Evolutionary conservation across 192 early-diverging fungal genomes (phyloP), one percentile per base, ranked within the genome.

Genomic region (Allomyces macrogynus): DNA sequence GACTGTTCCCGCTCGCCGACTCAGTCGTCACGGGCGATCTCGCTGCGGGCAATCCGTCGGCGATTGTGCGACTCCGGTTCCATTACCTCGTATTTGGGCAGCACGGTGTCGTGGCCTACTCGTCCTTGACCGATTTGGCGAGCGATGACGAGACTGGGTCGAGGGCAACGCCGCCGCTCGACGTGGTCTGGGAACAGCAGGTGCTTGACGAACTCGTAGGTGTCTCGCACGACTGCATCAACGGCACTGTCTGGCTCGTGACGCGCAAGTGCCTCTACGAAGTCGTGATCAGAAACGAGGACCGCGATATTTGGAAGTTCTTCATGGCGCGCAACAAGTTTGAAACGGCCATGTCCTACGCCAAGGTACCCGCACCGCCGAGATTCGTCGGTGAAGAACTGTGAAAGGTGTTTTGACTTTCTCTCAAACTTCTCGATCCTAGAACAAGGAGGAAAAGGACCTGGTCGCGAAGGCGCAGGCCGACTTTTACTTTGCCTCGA

Each of bases 231-330:
- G 96, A 97, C 68, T 76, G 73, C 40, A 69, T 79, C 16, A 88
- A 89, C 67, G 82, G 84, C 64, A 95, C 94, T 0, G 92, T 84
- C 66, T 99, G 96, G 96, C 76, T 96, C 25, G 89, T 82, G 54
- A 95, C 93, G 7, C 85, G 84, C n/a, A 65, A 73, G 12, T 77
- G 85, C 4, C 81, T 99, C 43, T 89, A 86, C 67, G 94, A 99
- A 75, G 73, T 99, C n/a, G 79, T 91, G 25, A 82, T 96, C 24
- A 85, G 78, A 0, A 87, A 94, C 40, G 96, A 99, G 77, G 91
- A 92, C 64, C 83, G 92, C 43, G 86, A 99, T 67, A 86, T 95
- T 7, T 99, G 96, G 96, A 80, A 83, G 40, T 79, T 97, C 3
- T 96, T 88, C 69, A 73, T 99, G 44, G 74, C 84, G 26, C 83